These are phyloP conservation scores for Trichoderma sp. DNA, from an alignment of 2,329 filamentous ascomycete species.

Conservation along the genomic window DNA sequence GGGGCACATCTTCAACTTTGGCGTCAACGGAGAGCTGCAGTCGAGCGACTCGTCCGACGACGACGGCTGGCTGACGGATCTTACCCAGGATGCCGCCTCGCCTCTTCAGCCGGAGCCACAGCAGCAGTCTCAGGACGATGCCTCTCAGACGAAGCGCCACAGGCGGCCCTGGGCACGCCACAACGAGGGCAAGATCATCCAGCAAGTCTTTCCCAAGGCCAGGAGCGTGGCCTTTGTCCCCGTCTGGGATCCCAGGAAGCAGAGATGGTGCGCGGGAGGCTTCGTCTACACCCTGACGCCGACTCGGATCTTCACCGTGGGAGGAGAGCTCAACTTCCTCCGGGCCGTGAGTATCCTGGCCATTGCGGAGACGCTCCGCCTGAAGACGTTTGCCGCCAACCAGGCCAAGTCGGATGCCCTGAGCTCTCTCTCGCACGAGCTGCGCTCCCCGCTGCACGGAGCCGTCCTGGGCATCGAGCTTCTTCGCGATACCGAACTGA, in stretches of 20 bases:
- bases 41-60: slow-evolving; percentile 39
- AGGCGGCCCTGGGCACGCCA: slow-evolving; percentile 28
- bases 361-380: slow-evolving; percentile 58
- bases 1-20: slow-evolving; percentile 52
- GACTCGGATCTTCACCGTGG: slow-evolving; percentile 48
- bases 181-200: slow-evolving; percentile 36
- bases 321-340: slow-evolving; percentile 55
- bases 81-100: not conserved
- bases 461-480: slow-evolving; percentile 58
- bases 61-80: slow-evolving; percentile 27
- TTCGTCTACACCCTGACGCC: slow-evolving; percentile 53
- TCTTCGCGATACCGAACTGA: slow-evolving; percentile 54
- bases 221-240: slow-evolving; percentile 53
- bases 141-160: slow-evolving; percentile 12
- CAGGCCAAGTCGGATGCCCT: slow-evolving; percentile 61
- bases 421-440: slow-evolving; percentile 62
- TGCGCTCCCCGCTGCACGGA: slow-evolving; percentile 63
- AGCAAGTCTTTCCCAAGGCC: slow-evolving; percentile 46
- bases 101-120: not conserved
- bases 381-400: slow-evolving; percentile 44
- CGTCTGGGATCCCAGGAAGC: slow-evolving; percentile 50
- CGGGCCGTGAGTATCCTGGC: slow-evolving; percentile 56
- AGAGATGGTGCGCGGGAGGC: slow-evolving; percentile 53
- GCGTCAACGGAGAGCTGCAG: slow-evolving; percentile 43
- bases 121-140: slow-evolving; percentile 1